Conservation (phyloP, 75 land plant species). For the Picea glauca region DNA sequence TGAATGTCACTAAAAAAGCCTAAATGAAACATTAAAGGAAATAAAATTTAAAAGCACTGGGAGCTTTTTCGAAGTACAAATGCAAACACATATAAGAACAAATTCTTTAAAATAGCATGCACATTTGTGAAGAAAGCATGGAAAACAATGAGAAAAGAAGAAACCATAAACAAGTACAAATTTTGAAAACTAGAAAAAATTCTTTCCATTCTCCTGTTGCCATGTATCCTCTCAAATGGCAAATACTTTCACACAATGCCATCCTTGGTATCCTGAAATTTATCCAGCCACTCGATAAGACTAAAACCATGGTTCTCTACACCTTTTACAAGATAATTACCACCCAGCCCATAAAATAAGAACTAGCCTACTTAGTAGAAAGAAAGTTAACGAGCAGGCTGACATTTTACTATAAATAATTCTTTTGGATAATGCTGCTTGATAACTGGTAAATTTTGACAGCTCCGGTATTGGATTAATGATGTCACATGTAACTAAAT, state of each 20-base stretch:
- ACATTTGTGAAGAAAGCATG: background rate
- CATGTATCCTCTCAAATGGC: background rate
- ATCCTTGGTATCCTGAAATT: background rate
- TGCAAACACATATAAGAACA: background rate
- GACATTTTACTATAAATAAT: background rate
- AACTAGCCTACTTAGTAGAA: background rate
- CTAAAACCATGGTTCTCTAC: background rate
- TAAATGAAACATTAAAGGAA: background rate
- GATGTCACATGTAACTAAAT: background rate
- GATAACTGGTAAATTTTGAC: background rate
- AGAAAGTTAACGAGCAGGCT: background rate
- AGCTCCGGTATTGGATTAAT: background rate
- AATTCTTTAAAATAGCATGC: background rate
- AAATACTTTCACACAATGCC: background rate
- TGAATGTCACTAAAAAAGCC: background rate
- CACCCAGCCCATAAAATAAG: background rate
- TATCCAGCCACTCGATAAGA: background rate
- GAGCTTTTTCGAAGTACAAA: background rate
- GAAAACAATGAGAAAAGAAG: background rate
- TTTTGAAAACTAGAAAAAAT: background rate
- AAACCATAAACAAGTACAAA: background rate
- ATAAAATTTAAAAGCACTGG: background rate
- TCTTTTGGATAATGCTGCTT: background rate
- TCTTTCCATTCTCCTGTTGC: background rate
- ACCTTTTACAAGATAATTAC: background rate